Evolutionary conservation across 805 yeast genomes (phyloP).

Genomic region (Myxozyma geophila): DNA sequence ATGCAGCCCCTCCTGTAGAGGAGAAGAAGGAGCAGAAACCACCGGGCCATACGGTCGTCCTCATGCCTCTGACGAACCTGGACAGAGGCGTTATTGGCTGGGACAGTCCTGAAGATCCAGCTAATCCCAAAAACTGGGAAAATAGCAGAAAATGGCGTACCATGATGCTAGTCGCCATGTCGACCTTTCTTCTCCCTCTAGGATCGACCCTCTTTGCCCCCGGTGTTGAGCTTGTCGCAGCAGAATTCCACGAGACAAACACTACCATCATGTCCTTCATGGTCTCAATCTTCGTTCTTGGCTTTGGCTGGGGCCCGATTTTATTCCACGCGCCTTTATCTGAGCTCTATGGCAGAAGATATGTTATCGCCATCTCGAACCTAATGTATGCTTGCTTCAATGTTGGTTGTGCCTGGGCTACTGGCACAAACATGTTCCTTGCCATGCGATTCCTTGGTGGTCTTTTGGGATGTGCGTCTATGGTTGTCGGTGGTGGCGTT

Average conservation of each 20-base stretch:
- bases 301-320: constrained; percentile 55
- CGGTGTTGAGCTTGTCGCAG: constrained; percentile 44
- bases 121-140: constrained; percentile 48
- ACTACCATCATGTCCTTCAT: constrained; percentile 52
- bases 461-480: constrained; percentile 75
- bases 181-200: constrained; percentile 27
- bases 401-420: constrained; percentile 40
- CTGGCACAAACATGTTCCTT: constrained; percentile 59
- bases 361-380: constrained; percentile 58
- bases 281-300: constrained; percentile 58
- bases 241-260: constrained; percentile 38
- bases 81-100: constrained; percentile 36
- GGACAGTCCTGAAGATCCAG: constrained; percentile 45
- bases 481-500: constrained; percentile 84
- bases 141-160: constrained; percentile 48
- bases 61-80: constrained; percentile 22
- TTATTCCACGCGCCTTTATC: constrained; percentile 62
- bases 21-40: constrained; percentile 3
- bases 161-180: constrained; percentile 41
- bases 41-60: constrained; percentile 5
- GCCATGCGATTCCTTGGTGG: constrained; percentile 78
- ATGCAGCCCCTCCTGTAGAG: not conserved
- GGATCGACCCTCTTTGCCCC: constrained; percentile 35
- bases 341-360: constrained; percentile 69
- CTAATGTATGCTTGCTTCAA: constrained; percentile 49